Evolutionary conservation across 352 stramenopile genomes (phyloP), one percentile per base, ranked within the genome.

Genomic region (Globisporangium viniferum): DNA sequence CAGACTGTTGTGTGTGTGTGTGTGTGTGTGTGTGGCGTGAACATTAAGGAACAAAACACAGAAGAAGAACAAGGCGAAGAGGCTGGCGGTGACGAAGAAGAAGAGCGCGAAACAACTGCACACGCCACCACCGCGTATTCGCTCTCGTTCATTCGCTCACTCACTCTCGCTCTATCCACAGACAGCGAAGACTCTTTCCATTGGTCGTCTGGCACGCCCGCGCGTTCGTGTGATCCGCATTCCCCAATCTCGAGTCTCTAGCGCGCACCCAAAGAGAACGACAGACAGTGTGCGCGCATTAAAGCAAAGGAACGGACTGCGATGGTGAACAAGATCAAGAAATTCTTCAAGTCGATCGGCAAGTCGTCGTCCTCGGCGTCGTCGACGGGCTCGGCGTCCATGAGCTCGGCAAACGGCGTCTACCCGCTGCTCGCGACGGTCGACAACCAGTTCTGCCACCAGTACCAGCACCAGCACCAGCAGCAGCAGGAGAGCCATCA

Each of bases 301-400:
- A 15, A 49, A 49, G 39, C 3, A 20, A 15, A 51, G 44, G 44
- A 51, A 22, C 22, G 18, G 18, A 12, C 44, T 3, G 39, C 27
- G 58, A 86, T 86, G 79, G 77, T 83, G 44, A 84, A 84, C 71
- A 86, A 83, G 62, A 67, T 86, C 62, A 78, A 76, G 57, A 72
- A 69, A 9, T 86, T 86, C 55, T 81, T 86, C 69, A 78, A 77
- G 66, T 74, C 75, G 29, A 70, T 86, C 33, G 77, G 77, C 49
- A 86, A 81, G 56, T 67, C 79, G 48, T 72, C 75, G 29, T 5
- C 44, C 3, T 33, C 22, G 3, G 29, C 29, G 29, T 46, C 55
- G 54, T 29, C 54, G 18, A 59, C 54, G 18, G 29, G 33, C 35
- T 49, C 54, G 2, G 55, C 66, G 29, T 60, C 59, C 3, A 33